Percentiles rank a stretch among this genome's conserved stretches.
phyloP scores from a whole-genome alignment of 345 rosid genomes.

The Microthlaspi erraticum region DNA sequence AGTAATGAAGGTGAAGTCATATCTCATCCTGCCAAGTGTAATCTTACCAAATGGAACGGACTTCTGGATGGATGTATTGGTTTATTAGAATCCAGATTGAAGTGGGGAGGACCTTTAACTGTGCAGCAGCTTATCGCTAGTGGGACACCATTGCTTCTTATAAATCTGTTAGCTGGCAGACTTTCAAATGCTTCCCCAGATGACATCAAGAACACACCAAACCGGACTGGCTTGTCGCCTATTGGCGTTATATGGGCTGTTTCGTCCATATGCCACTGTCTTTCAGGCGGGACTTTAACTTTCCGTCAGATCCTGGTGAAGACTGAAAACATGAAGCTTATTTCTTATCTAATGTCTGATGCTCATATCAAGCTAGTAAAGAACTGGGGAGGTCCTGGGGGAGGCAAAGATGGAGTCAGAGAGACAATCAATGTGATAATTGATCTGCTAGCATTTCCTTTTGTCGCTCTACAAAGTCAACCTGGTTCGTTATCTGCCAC shows the following conservation, averaged over 20 bases:
- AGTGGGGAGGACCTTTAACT: conserved; percentile 83
- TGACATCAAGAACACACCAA: conserved; percentile 48
- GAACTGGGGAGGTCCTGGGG: conserved; percentile 89
- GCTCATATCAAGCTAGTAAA: conserved; percentile 83
- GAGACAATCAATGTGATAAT: conserved; percentile 73
- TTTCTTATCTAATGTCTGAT: conserved; percentile 67
- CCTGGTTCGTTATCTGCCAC: conserved; percentile 78
- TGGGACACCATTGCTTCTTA: conserved; percentile 77
- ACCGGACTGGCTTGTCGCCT: conserved; percentile 74
- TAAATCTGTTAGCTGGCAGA: conserved; percentile 62
- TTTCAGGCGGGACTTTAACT: conserved; percentile 72
- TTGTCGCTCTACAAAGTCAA: conserved; percentile 85
- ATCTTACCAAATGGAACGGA: conserved; percentile 86
- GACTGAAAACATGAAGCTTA: conserved; percentile 64
- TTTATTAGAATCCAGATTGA: conserved; percentile 80
- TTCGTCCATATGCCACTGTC: conserved; percentile 85
- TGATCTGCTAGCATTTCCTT: conserved; percentile 92
- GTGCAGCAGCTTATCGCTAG: conserved; percentile 88
- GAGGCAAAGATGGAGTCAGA: conserved; percentile 86
- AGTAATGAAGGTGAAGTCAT: conserved; percentile 49
- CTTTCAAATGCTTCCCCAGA: conserved; percentile 49
- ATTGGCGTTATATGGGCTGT: conserved; percentile 83
- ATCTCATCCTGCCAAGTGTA: conserved; percentile 37
- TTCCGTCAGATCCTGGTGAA: conserved; percentile 80
- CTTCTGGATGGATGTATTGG: conserved; percentile 92